Evolutionary conservation across 2,329 filamentous ascomycete genomes (phyloP), one percentile per base, ranked within the genome.

Genomic region (Stenocarpella maydis): DNA sequence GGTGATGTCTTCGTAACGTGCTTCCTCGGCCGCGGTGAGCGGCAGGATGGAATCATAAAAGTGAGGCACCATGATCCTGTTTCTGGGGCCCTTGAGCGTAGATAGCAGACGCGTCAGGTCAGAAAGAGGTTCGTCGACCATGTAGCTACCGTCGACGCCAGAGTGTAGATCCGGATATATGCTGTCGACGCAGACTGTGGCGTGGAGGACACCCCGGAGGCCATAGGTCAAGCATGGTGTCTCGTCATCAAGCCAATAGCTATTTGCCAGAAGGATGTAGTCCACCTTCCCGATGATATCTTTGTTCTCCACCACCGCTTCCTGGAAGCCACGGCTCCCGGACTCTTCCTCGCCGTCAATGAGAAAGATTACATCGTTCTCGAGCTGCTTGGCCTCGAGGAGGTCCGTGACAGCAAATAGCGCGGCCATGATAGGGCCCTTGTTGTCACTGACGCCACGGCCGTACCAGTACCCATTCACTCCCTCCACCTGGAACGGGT

Each of bases 281-380:
- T 99, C 95, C 2, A 99, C 90, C 12, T 93, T 86, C 1, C 96
- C 96, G 74, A 99, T 97, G 28, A 93, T 86, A 17, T 91, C 86
- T 79, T 97, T 97, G 80, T 96, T 90, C 72, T 89, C 87, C 73
- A 87, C 88, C 19, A 99, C 90, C 0, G 93, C 92, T 74, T 95
- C 89, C 73, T 93, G 91, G 76, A 99, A 98, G 0, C 96, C 95
- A 34, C 94, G 88, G 1, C 95, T 98, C 0, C 96, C 96, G 54
- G 92, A 95, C 78, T 99, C 96, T 80, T 99, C 96, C 78, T 99
- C 96, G 15, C 96, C 96, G 77, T 99, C 96, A 58, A 99, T 97
- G 4, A 99, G 82, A 76, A 99, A 99, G 34, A 97, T 87, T 67
- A 99, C 91, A 74, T 99, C 95, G 47, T 94, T 94, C 65, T 91